These are phyloP conservation scores for Sugiyamaella pinicola DNA, from an alignment of 1,139 yeast genomes.

Conservation along the genomic window DNA sequence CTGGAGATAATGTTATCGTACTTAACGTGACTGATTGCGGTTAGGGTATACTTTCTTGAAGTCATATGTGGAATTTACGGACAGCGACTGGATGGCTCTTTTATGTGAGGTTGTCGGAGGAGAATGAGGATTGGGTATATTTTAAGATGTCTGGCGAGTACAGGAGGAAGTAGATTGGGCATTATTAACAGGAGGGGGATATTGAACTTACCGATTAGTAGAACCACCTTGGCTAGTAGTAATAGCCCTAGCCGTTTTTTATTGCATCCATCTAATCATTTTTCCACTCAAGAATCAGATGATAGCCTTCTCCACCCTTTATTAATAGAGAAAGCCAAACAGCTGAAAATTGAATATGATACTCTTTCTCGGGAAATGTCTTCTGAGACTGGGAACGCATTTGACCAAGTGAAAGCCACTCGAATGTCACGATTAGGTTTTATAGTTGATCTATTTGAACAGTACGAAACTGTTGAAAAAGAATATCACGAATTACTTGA, in stretches of 20 bases:
- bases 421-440: slow-evolving; percentile 57
- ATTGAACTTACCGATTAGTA: neutral
- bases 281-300: neutral
- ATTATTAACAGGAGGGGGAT: neutral
- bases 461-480: slow-evolving; percentile 46
- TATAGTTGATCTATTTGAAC: slow-evolving; percentile 55
- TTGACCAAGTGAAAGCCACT: slow-evolving; percentile 59
- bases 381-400: slow-evolving; percentile 48
- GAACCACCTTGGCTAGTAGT: neutral
- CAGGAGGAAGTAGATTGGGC: neutral
- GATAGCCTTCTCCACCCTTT: slow-evolving; percentile 30
- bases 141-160: neutral
- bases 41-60: slow-evolving; percentile 1
- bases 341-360: slow-evolving; percentile 53
- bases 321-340: slow-evolving; percentile 54
- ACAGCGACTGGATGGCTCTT: neutral
- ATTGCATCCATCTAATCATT: neutral
- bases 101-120: neutral
- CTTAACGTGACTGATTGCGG: neutral
- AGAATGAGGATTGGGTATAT: neutral
- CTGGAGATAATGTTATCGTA: neutral
- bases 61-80: neutral
- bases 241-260: neutral
- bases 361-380: slow-evolving; percentile 52
- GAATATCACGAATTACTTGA: slow-evolving; percentile 43